Base-by-base conservation (phyloP, 441 rosid genomes). In the Pelargonium australe region DNA sequence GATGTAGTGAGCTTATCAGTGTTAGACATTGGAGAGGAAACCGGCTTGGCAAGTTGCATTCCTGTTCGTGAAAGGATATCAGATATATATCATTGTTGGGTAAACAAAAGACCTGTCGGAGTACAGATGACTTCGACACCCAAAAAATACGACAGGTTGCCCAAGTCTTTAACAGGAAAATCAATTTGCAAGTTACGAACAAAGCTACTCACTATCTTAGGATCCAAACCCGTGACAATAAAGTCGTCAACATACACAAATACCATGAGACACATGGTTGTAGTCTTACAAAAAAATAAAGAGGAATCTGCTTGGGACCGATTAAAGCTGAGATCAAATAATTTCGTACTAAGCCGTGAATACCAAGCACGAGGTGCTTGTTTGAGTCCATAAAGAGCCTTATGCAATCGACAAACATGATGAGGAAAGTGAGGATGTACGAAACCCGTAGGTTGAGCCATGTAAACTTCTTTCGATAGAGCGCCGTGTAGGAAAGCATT, bases 41-140 rank as follows among this genome's bases (percentile, higher is more conserved):
- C 80, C 17, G 75, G 9, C 80, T 78, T 69, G 55, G 81, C 60
- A 69, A 77, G 79, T 64, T 82, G 72, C 44, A n/a, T 0, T 12
- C 82, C 63, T 53, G 57, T 80, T 9, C 77, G 68, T 31, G 82
- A 71, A 63, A 7, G 43, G 12, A 78, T 70, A 79, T 75, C 77
- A 25, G 81, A 67, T 14, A 4, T 11, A 6, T 20, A 5, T 11
- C 12, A 5, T 40, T 51, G 64, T 20, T 16, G 63, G 16, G 11
- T 16, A 8, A 13, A n/a, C 63, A 13, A 11, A 1, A n/a, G 4
- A 28, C 34, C 34, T 1, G 1, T 28, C 34, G 0, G 34, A 28
- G 34, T 28, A 28, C 34, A 3, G 34, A 28, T 28, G 1, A 28
- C 34, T 28, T 28, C 34, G 4, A 28, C 34, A 28, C 34, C 34